Percentiles rank a stretch among this genome's conserved stretches.
Conservation (phyloP, 2,329 filamentous ascomycete genomes). For the Aspergillus sclerotialis region DNA sequence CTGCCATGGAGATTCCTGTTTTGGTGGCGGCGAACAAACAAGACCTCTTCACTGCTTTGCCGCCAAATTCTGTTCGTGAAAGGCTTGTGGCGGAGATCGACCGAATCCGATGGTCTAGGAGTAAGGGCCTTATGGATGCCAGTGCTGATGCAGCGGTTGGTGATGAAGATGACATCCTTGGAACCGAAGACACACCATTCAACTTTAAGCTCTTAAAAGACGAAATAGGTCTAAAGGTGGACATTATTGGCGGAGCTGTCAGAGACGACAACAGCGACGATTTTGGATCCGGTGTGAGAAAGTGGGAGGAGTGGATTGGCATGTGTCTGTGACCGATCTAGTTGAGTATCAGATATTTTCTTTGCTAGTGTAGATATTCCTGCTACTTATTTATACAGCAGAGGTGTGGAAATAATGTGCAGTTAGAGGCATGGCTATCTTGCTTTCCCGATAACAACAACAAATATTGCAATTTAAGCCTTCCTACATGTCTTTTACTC, state of each 20-base stretch:
- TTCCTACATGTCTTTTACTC: not conserved
- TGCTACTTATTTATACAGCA: not conserved
- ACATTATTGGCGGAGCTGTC: conserved; percentile 62
- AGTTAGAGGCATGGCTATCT: too few relatives aligned
- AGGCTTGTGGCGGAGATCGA: conserved; percentile 75
- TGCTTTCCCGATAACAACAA: not conserved
- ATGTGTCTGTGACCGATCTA: conserved; percentile 52
- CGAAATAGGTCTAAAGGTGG: conserved; percentile 65
- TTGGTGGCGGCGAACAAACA: conserved; percentile 91
- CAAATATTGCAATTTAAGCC: not conserved
- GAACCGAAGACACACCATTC: conserved; percentile 78
- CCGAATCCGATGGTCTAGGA: conserved; percentile 66
- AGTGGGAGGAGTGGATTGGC: conserved; percentile 89
- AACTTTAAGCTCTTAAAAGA: conserved; percentile 76
- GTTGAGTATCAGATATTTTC: not conserved
- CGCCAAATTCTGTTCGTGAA: conserved; percentile 65
- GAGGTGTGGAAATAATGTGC: too few relatives aligned
- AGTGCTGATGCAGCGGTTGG: conserved; percentile 54
- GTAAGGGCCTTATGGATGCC: conserved; percentile 75
- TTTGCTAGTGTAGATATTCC: not conserved
- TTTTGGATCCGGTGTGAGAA: conserved; percentile 63
- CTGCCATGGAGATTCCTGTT: conserved; percentile 58
- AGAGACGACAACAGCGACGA: conserved; percentile 50
- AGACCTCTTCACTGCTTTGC: conserved; percentile 89
- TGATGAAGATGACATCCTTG: conserved; percentile 71